Evolutionary conservation across 129 eudicot genomes (phyloP).

Genomic region (Pseudognaphalium luteoalbum): DNA sequence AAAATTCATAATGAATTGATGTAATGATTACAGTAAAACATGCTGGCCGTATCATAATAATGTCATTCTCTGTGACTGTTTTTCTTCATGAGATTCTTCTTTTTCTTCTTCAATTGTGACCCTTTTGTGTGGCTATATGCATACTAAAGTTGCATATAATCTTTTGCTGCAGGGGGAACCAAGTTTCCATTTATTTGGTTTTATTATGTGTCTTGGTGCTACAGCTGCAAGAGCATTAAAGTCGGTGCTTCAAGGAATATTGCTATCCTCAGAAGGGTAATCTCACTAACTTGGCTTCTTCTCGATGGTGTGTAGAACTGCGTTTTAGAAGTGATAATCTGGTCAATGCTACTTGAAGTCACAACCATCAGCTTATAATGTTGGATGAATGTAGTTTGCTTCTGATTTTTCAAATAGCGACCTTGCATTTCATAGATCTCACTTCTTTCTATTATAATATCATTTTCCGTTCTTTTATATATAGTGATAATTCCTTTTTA

Average conservation of each 20-base stretch:
- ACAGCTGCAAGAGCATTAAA: conserved; percentile 49
- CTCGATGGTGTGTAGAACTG: not conserved
- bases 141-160: not conserved
- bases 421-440: not conserved
- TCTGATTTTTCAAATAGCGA: not conserved
- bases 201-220: conserved; percentile 47
- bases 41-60: conserved; percentile 6
- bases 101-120: not conserved
- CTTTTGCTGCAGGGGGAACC: conserved; percentile 47
- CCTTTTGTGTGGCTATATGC: not conserved
- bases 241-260: conserved; percentile 45
- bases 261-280: conserved; percentile 47
- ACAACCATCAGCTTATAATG: not conserved
- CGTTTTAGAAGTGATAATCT: not conserved
- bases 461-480: not conserved
- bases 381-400: not conserved
- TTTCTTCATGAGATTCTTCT: not conserved
- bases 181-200: conserved; percentile 50
- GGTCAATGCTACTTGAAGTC: not conserved
- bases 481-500: too few relatives aligned
- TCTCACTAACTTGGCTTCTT: not conserved
- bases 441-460: too few relatives aligned
- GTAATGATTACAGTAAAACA: not conserved
- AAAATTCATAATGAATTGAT: not conserved
- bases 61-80: not conserved